Evolutionary conservation across 805 yeast species (phyloP).

Genomic region (Saccharomyces eubayanus): DNA sequence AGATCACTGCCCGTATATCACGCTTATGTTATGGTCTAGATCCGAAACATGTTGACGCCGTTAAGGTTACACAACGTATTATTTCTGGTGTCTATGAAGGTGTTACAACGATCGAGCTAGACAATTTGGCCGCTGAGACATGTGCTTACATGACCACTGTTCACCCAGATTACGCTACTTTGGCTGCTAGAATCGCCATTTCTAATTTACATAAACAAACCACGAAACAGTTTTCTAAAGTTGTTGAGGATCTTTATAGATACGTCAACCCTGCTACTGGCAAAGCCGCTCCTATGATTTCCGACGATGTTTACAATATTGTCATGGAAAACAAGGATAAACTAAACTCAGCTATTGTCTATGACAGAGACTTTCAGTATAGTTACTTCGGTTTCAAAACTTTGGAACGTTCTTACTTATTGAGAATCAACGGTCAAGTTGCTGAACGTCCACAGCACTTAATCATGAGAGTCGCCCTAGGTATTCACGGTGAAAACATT

Average conservation of each 20-base stretch:
- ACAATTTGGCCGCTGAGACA: slow-evolving; percentile 81
- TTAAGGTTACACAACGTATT: slow-evolving; percentile 83
- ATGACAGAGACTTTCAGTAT: slow-evolving; percentile 64
- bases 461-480: slow-evolving; percentile 83
- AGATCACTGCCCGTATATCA: slow-evolving; percentile 87
- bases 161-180: slow-evolving; percentile 92
- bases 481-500: slow-evolving; percentile 66
- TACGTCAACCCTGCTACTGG: slow-evolving; percentile 72
- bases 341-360: slow-evolving; percentile 61
- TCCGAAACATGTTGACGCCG: slow-evolving; percentile 79
- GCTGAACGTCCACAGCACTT: slow-evolving; percentile 87
- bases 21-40: slow-evolving; percentile 90
- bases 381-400: slow-evolving; percentile 87
- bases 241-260: slow-evolving; percentile 54
- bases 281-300: slow-evolving; percentile 45
- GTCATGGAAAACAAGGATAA: slow-evolving; percentile 54
- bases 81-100: slow-evolving; percentile 79
- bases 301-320: slow-evolving; percentile 51
- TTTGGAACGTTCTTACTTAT: slow-evolving; percentile 70
- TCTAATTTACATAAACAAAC: slow-evolving; percentile 89
- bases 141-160: slow-evolving; percentile 93
- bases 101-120: slow-evolving; percentile 78
- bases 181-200: slow-evolving; percentile 91
- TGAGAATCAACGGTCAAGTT: slow-evolving; percentile 48
- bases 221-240: slow-evolving; percentile 67